Percentiles rank a stretch among this genome's conserved stretches.
Conservation (phyloP, 2,329 filamentous ascomycete species). For the Cyphellophora attinorum region DNA sequence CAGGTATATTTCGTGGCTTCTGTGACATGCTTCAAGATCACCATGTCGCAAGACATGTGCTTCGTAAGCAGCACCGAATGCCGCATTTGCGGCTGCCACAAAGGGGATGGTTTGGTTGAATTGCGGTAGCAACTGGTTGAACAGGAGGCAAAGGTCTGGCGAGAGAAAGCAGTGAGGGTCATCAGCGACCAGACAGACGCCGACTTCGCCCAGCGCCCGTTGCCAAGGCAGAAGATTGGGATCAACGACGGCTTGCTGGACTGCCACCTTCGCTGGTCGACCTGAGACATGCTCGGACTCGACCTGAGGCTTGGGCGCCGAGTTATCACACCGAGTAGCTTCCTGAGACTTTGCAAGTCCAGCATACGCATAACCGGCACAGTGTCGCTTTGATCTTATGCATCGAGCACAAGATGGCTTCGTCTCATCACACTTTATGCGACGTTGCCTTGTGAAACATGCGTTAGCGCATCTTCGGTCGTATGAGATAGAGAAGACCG, state of each 20-base stretch:
- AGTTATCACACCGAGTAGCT: no score
- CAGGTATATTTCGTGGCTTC: neutral
- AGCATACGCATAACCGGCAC: constrained; percentile 1
- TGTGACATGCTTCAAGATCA: neutral
- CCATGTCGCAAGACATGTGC: neutral
- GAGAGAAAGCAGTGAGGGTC: neutral
- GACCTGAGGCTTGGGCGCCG: no score
- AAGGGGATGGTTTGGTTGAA: neutral
- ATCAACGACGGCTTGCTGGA: no score
- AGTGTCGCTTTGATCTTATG: neutral
- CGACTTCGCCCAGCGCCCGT: no score
- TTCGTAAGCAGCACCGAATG: constrained; percentile 2
- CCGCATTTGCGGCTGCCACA: constrained; percentile 1
- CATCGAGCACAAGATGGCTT: neutral
- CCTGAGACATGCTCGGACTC: no score
- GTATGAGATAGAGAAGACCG: no score
- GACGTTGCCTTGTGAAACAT: neutral
- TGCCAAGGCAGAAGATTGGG: no score
- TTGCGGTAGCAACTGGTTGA: constrained; percentile 1
- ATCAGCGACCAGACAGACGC: no score
- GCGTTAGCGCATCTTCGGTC: neutral
- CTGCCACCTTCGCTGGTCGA: no score
- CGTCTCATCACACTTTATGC: constrained; percentile 4
- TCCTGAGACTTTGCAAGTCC: neutral
- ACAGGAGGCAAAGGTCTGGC: neutral